These are phyloP conservation scores for Trametes hirsuta DNA, from an alignment of 1,284 basidiomycete genomes.

Conservation along the genomic window DNA sequence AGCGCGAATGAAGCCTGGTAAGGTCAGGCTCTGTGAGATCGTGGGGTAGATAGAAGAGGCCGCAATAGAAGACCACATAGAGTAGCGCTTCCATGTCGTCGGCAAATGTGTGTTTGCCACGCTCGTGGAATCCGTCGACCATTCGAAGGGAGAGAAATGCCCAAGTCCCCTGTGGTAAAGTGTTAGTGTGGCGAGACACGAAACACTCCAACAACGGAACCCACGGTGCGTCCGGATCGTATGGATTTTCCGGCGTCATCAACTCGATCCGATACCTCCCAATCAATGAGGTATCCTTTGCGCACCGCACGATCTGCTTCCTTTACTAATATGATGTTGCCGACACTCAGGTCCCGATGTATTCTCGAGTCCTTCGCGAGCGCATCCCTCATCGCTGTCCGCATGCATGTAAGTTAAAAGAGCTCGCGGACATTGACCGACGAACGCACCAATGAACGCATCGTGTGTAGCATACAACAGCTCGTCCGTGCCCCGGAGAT, in stretches of 20 bases:
- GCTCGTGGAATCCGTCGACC: not conserved
- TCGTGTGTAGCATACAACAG: not conserved
- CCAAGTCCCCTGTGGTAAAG: not conserved
- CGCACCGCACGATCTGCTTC: too few species aligned
- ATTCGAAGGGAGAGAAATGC: not conserved
- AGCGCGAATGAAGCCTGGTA: not conserved
- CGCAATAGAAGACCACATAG: conserved; percentile 14
- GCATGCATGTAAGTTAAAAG: too few species aligned
- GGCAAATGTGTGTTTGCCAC: not conserved
- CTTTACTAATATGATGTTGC: too few species aligned
- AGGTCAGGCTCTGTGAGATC: not conserved
- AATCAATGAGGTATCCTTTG: too few species aligned
- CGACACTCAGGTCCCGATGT: conserved; percentile 1
- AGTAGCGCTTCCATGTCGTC: conserved; percentile 17
- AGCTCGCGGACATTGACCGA: too few species aligned
- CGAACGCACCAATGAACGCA: not conserved
- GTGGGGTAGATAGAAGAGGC: not conserved
- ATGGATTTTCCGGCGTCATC: not conserved
- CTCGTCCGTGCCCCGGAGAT: not conserved
- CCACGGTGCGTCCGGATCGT: not conserved
- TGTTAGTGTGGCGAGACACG: not conserved
- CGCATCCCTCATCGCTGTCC: conserved; percentile 3
- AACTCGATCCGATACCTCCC: not conserved
- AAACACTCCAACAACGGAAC: not conserved
- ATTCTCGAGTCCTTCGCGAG: not conserved